A percentile compares a stretch with the other conserved stretches of the same genome.
phyloP scores from a whole-genome alignment of 257 asterid species.

The Petunia secreta region DNA sequence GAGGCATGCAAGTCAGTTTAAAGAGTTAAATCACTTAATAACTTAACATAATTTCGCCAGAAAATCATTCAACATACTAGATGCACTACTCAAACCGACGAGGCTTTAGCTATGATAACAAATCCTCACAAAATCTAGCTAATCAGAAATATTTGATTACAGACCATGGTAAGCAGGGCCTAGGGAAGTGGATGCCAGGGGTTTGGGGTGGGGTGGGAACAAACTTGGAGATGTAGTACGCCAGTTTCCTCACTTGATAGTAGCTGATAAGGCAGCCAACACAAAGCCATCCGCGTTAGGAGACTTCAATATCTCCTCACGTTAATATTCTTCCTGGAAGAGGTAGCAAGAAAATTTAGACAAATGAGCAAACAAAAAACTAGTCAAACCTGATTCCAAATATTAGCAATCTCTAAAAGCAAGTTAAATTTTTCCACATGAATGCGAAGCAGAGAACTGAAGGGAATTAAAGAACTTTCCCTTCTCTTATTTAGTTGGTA shows the following conservation, averaged over 20 bases:
- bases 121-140: background rate
- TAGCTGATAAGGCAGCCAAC: constrained; percentile 13
- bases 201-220: background rate
- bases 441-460: background rate
- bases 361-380: background rate
- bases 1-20: background rate
- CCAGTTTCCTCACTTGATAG: background rate
- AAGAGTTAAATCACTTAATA: background rate
- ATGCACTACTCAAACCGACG: constrained; percentile 11
- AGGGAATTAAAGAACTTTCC: background rate
- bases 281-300: background rate
- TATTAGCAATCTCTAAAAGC: background rate
- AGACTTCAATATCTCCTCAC: background rate
- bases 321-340: background rate
- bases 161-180: background rate
- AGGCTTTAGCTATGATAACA: background rate
- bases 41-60: background rate
- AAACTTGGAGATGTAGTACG: background rate
- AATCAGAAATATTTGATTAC: background rate
- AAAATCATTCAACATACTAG: background rate
- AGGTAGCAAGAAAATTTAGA: constrained; percentile 8
- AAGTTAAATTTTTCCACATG: background rate
- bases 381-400: background rate
- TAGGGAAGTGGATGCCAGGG: background rate
- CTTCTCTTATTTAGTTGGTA: background rate